These are phyloP conservation scores for Alternaria triticina DNA, from an alignment of 2,329 filamentous ascomycete species.

Conservation along the genomic window DNA sequence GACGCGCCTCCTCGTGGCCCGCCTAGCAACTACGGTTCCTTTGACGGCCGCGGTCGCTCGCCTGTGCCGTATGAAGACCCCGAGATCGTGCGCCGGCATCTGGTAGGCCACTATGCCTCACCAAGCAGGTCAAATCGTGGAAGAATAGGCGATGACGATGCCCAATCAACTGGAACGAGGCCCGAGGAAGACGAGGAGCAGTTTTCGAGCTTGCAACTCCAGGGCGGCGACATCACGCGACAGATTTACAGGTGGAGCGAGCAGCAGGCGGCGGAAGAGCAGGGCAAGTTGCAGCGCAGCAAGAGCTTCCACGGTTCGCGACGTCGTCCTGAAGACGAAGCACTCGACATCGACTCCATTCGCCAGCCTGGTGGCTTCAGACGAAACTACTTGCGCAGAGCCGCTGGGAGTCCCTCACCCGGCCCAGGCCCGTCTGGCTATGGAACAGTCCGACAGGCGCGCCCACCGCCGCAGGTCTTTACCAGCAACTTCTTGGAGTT, in stretches of 20 bases:
- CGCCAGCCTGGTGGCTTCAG: slow-evolving; percentile 93
- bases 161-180: slow-evolving; percentile 52
- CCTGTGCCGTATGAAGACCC: slow-evolving; percentile 80
- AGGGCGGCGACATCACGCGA: slow-evolving; percentile 92
- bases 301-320: slow-evolving; percentile 84
- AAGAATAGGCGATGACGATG: slow-evolving; percentile 32
- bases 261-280: slow-evolving; percentile 74
- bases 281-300: slow-evolving; percentile 73
- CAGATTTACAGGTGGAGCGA: slow-evolving; percentile 98
- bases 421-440: slow-evolving; percentile 53
- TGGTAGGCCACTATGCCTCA: slow-evolving; percentile 60
- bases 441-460: slow-evolving; percentile 38
- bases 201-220: slow-evolving; percentile 90
- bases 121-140: slow-evolving; percentile 43
- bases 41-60: slow-evolving; percentile 68
- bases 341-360: slow-evolving; percentile 86
- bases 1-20: slow-evolving; percentile 59
- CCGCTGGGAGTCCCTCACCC: slow-evolving; percentile 68
- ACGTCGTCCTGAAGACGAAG: slow-evolving; percentile 79
- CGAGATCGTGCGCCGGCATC: slow-evolving; percentile 90
- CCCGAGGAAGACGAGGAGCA: slow-evolving; percentile 64
- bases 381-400: slow-evolving; percentile 83
- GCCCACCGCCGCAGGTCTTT: slow-evolving; percentile 54
- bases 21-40: slow-evolving; percentile 83
- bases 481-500: slow-evolving; percentile 97